Conservation (phyloP, 148 eudicot genomes). For the Tetragonia tetragonoides region DNA sequence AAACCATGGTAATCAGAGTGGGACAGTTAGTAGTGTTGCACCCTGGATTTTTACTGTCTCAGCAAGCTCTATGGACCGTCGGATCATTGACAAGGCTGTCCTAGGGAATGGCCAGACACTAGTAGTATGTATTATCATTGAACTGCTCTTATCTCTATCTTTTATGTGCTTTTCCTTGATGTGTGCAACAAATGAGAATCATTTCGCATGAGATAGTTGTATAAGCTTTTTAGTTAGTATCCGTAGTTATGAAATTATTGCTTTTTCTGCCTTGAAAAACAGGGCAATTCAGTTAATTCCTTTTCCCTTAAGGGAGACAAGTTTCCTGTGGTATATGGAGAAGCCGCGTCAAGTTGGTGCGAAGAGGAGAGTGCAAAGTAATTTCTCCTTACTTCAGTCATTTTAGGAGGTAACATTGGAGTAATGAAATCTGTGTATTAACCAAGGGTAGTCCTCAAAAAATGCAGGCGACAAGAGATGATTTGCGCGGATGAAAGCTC, state of each 20-base stretch:
- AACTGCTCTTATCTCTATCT: neutral
- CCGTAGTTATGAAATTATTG: neutral
- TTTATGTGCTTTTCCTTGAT: neutral
- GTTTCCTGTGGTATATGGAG: slow-evolving; percentile 41
- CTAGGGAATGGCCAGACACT: slow-evolving; percentile 33
- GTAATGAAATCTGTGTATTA: neutral
- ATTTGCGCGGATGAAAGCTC: slow-evolving; percentile 18
- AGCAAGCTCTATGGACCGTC: slow-evolving; percentile 33
- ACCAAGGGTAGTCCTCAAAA: neutral
- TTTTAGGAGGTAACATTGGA: neutral
- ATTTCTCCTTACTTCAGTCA: neutral
- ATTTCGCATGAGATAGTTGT: neutral
- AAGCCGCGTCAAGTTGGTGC: slow-evolving; percentile 18
- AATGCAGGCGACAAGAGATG: neutral
- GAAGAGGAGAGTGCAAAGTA: slow-evolving; percentile 7
- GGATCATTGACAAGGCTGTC: slow-evolving; percentile 15
- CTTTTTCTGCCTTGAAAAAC: neutral
- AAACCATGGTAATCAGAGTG: neutral
- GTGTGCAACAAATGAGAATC: no score
- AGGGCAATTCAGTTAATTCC: slow-evolving; percentile 41
- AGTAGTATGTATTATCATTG: slow-evolving; percentile 19
- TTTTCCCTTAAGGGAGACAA: slow-evolving; percentile 24
- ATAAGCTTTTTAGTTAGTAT: neutral
- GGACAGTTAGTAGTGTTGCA: slow-evolving; percentile 27
- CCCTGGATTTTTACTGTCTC: slow-evolving; percentile 52